These are phyloP conservation scores for Xylaria nigripes DNA, from an alignment of 495 filamentous ascomycete genomes.

Conservation along the genomic window DNA sequence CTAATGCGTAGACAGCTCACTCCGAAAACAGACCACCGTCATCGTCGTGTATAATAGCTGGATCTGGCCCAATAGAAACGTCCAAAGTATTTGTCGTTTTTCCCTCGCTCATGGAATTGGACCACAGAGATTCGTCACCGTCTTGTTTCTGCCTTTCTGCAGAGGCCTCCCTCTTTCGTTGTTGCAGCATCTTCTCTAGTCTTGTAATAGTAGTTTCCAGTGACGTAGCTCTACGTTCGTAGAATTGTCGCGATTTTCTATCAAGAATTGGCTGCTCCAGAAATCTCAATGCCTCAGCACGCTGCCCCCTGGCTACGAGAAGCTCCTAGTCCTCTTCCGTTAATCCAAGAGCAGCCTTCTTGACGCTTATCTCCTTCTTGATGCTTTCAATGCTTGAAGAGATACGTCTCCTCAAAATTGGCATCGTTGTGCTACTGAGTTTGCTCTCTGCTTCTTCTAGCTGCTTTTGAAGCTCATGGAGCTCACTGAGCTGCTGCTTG, in stretches of 20 bases:
- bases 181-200: not conserved
- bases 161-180: not conserved
- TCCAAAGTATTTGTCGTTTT: not conserved
- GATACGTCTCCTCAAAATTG: conserved; percentile 46
- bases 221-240: not conserved
- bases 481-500: conserved; percentile 44
- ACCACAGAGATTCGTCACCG: not conserved
- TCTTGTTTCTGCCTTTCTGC: not conserved
- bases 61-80: not conserved
- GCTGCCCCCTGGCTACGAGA: not conserved
- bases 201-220: not conserved
- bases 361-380: conserved; percentile 50
- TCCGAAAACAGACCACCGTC: too few relatives aligned
- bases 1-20: not conserved
- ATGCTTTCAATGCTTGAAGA: conserved; percentile 35
- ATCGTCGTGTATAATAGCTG: not conserved
- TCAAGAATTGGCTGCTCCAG: not conserved
- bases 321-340: conserved; percentile 28
- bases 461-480: conserved; percentile 45
- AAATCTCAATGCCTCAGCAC: not conserved
- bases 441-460: conserved; percentile 31
- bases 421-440: conserved; percentile 30
- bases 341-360: conserved; percentile 45
- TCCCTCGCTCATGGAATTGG: not conserved
- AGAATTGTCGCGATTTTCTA: not conserved